phyloP scores from a whole-genome alignment of 1,139 yeast genomes.

The Diutina catenulata region DNA sequence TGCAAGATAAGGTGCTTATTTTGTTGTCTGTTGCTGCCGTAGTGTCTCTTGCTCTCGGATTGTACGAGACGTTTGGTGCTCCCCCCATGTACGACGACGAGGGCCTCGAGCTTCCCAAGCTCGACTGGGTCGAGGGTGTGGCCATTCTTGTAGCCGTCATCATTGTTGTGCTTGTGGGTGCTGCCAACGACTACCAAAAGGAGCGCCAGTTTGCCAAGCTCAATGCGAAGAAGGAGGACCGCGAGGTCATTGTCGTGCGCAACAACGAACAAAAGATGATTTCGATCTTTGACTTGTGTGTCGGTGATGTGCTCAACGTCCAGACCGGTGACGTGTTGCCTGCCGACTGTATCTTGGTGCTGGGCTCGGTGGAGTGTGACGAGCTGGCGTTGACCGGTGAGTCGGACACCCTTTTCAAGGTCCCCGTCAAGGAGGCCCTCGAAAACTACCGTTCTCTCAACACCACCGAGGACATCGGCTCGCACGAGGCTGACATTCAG shows the following conservation, averaged over 20 bases:
- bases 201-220: slow-evolving; percentile 86
- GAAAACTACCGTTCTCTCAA: slow-evolving; percentile 13
- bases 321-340: slow-evolving; percentile 96
- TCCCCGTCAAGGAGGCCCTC: slow-evolving; percentile 26
- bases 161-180: slow-evolving; percentile 88
- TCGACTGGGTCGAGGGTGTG: slow-evolving; percentile 98
- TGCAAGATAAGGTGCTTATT: slow-evolving; percentile 85
- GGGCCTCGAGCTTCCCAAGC: slow-evolving; percentile 63
- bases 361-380: slow-evolving; percentile 79
- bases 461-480: slow-evolving; percentile 40
- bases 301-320: slow-evolving; percentile 72
- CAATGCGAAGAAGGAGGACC: slow-evolving; percentile 78
- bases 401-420: slow-evolving; percentile 66
- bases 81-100: slow-evolving; percentile 68
- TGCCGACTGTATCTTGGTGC: slow-evolving; percentile 70
- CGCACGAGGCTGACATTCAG: slow-evolving; percentile 26
- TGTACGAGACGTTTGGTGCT: slow-evolving; percentile 86
- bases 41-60: slow-evolving; percentile 78
- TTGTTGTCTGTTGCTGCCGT: slow-evolving; percentile 78
- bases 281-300: slow-evolving; percentile 65
- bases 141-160: slow-evolving; percentile 88
- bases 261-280: slow-evolving; percentile 58
- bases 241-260: slow-evolving; percentile 67
- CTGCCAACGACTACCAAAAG: slow-evolving; percentile 91
- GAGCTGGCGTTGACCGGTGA: slow-evolving; percentile 94